Evolutionary conservation across 2,329 filamentous ascomycete species (phyloP), one percentile per base, ranked within the genome.

Genomic region (Colletotrichum sp.): DNA sequence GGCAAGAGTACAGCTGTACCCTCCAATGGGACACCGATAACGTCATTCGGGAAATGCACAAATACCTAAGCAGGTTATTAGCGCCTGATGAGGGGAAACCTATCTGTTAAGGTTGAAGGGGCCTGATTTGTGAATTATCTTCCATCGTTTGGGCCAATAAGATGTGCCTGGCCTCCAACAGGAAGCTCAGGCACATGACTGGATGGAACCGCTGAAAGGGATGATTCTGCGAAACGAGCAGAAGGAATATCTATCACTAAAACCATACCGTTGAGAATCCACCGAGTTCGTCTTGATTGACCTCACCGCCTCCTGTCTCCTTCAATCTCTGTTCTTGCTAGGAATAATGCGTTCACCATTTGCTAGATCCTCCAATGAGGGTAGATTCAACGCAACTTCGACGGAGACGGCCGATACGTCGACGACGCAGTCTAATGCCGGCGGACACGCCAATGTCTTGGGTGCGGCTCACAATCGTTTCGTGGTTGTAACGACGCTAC

Each of bases 401-500:
- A 36, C 34, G 15, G 34, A 36, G 34, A 38, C 36, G 36, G 7
- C 15, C 34, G 15, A 16, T 16, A 16, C 15, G 15, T 36, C 15
- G 7, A 36, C 15, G 7, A 36, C 34, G 34, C 15, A 36, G 13
- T 36, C 34, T 8, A 36, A 16, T 36, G 34, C 34, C 6, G 34
- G 36, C 36, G 16, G 1, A 43, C 38, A 0, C 8, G 29, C 18
- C 13, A n/a, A 36, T 18, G 8, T 65, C 31, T 21, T 31, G 0
- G 59, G 68, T 6, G 27, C 36, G 5, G 59, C 68, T 47, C 61
- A 58, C n/a, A 1, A 71, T 24, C 34, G 54, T 0, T 64, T 59
- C 27, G 58, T 68, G 18, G 21, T 67, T 2, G 47, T 69, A 11
- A 54, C 75, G 38, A 72, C 76, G 21, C 66, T 80, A 1, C 73